phyloP scores from a whole-genome alignment of 2,329 filamentous ascomycete species.

The Fusarium vanettenii region DNA sequence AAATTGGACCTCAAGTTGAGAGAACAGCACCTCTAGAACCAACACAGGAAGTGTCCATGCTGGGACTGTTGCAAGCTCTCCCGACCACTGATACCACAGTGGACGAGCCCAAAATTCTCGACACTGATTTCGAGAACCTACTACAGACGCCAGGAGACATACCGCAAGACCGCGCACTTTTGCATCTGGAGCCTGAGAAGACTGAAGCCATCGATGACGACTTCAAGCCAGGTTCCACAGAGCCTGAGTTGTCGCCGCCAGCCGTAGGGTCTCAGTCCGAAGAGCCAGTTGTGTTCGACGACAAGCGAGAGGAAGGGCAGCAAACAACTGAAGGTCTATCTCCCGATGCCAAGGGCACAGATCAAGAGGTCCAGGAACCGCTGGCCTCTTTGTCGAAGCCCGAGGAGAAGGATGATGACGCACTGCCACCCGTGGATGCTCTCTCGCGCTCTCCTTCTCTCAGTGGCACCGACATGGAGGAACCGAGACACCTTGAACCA shows the following conservation, averaged over 20 bases:
- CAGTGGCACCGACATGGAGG: not conserved
- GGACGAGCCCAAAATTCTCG: not conserved
- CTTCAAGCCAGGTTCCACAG: not conserved
- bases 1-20: not conserved
- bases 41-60: not conserved
- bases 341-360: not conserved
- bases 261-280: not conserved
- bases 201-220: not conserved
- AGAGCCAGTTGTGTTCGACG: not conserved
- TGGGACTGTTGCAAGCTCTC: not conserved
- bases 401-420: not conserved
- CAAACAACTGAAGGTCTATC: not conserved
- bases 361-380: not conserved
- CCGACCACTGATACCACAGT: not conserved
- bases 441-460: not conserved
- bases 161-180: not conserved
- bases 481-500: not conserved
- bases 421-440: not conserved
- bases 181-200: not conserved
- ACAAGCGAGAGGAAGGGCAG: not conserved
- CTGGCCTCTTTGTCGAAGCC: not conserved
- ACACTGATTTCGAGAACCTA: conserved; percentile 3
- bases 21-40: not conserved
- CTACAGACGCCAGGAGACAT: not conserved
- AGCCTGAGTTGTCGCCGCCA: not conserved